A percentile compares a stretch with the other conserved stretches of the same genome.
Evolutionary conservation across 768 basidiomycete species (phyloP).

Genomic region (Trametes meyenii): DNA sequence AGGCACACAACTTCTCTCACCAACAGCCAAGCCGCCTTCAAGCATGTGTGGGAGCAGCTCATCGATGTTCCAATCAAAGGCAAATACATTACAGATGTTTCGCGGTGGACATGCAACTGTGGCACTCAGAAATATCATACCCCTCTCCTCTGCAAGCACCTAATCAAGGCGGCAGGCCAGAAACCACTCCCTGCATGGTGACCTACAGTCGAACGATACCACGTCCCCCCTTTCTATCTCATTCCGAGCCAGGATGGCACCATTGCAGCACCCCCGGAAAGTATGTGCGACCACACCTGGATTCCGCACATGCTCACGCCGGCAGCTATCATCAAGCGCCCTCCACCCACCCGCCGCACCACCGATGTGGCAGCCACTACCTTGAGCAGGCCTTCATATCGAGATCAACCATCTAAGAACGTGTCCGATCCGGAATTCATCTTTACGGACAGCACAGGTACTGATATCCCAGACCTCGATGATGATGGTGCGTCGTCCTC

Average conservation of each 20-base stretch:
- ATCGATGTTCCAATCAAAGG: conserved; percentile 5
- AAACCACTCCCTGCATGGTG: too few species aligned
- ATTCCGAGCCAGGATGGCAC: conserved; percentile 10
- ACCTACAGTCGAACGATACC: background rate
- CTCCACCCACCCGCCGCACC: too few species aligned
- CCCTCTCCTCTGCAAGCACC: conserved; percentile 18
- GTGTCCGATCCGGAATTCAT: too few species aligned
- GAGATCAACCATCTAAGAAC: too few species aligned
- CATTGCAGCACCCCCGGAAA: background rate
- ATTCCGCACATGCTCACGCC: background rate
- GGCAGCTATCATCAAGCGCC: background rate
- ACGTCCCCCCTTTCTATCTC: conserved; percentile 18
- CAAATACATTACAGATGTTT: conserved; percentile 1
- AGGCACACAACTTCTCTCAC: background rate
- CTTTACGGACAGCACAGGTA: too few species aligned
- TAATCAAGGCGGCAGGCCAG: conserved; percentile 12
- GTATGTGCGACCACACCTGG: background rate
- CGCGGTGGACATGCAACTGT: conserved; percentile 17
- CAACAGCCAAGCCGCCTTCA: conserved; percentile 4
- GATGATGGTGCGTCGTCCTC: too few species aligned
- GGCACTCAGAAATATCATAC: conserved; percentile 21
- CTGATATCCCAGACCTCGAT: background rate
- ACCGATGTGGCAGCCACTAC: too few species aligned
- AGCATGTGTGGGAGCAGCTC: conserved; percentile 9
- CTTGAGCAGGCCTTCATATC: too few species aligned